phyloP scores from a whole-genome alignment of 2,329 filamentous ascomycete genomes.

The Ophiostoma tasmaniense region DNA sequence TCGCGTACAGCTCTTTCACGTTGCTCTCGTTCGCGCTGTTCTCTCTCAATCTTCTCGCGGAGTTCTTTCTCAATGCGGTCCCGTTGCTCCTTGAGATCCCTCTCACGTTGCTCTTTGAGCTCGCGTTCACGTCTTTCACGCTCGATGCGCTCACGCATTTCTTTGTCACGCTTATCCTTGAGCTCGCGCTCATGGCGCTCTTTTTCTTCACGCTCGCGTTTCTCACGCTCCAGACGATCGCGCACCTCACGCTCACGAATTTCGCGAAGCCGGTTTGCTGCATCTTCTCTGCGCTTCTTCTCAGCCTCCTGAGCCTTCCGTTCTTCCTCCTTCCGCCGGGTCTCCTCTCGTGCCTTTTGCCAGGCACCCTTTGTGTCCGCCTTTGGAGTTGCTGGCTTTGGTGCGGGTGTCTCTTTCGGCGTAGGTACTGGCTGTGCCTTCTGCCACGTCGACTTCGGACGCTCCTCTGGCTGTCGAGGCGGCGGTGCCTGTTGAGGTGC shows the following conservation, averaged over 20 bases:
- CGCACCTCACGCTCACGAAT: slow-evolving; percentile 27
- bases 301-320: slow-evolving; percentile 54
- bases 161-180: slow-evolving; percentile 4
- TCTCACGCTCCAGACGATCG: slow-evolving; percentile 28
- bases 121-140: slow-evolving; percentile 27
- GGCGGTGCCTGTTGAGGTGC: not conserved
- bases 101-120: slow-evolving; percentile 21
- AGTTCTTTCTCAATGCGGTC: slow-evolving; percentile 33
- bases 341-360: slow-evolving; percentile 64
- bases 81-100: slow-evolving; percentile 26
- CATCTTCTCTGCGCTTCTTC: slow-evolving; percentile 49
- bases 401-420: slow-evolving; percentile 20
- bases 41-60: slow-evolving; percentile 22
- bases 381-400: slow-evolving; percentile 22
- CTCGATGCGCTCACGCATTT: slow-evolving; percentile 25
- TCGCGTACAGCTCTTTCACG: slow-evolving; percentile 26
- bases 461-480: slow-evolving; percentile 19
- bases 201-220: slow-evolving; percentile 25
- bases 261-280: slow-evolving; percentile 35
- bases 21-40: slow-evolving; percentile 28
- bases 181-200: slow-evolving; percentile 20
- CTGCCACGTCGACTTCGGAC: slow-evolving; percentile 22
- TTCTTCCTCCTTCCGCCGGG: slow-evolving; percentile 53
- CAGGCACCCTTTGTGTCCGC: slow-evolving; percentile 44
- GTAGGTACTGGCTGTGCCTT: slow-evolving; percentile 17